Evolutionary conservation across 345 rosid species (phyloP), one percentile per base, ranked within the genome.

Genomic region (Jatropha curcas): DNA sequence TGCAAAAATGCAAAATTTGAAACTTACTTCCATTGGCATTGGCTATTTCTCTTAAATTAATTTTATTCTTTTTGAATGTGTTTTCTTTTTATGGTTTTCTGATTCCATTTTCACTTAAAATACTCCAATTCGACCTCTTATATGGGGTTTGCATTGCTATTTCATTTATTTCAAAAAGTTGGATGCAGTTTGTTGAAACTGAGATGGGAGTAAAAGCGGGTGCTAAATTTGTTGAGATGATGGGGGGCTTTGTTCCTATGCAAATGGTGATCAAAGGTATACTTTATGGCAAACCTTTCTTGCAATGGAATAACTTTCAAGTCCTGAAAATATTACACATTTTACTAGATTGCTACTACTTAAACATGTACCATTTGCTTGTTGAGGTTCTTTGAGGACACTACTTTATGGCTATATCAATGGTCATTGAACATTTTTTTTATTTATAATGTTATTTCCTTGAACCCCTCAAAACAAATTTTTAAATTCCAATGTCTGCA

Each of bases 181-280:
- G 79, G 51, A 63, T 85, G 91, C 92, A 94, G 98, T 90, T 94
- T 82, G 88, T 92, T 70, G 66, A 72, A 79, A 94, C 98, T 43
- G 91, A 88, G 13, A 64, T 92, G 91, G 89, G 53, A 35, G 71
- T 37, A 74, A 35, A 43, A 63, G 37, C 82, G 24, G 69, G n/a
- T 27, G 2, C 78, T 48, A 73, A 71, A 28, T 25, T 86, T 35
- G 8, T 90, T 68, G 80, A 77, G 67, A 22, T 45, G 63, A 8
- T 74, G 63, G 99, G 99, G 43, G 99, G 99, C 77, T 95, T 66
- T 86, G 63, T 95, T 80, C 85, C 92, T 34, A 86, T 92, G 90
- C 85, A 90, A 79, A 71, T 82, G 82, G 85, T 95, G 67, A 71
- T 92, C 75, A 87, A 87, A 89, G 99, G 98, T 95, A 81, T 46